Percentiles rank a stretch among this genome's conserved stretches.
phyloP scores from a whole-genome alignment of 2,329 filamentous ascomycete species.

The Aspergillus ochraceoroseus region DNA sequence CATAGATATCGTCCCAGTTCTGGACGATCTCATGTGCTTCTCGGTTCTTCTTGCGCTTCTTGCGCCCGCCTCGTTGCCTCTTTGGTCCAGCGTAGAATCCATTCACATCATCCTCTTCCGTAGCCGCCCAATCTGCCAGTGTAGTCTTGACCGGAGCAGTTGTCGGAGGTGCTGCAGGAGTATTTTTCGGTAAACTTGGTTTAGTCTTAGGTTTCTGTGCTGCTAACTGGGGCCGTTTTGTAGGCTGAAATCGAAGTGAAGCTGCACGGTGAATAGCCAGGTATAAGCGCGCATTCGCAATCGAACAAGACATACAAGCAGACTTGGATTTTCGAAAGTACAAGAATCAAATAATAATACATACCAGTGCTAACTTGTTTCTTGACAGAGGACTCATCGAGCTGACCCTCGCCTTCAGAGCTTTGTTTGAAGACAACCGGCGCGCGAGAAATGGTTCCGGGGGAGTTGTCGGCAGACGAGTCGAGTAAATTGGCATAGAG shows the following conservation, averaged over 20 bases:
- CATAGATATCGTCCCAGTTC: slow-evolving; percentile 93
- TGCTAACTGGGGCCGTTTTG: slow-evolving; percentile 67
- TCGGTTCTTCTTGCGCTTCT: slow-evolving; percentile 70
- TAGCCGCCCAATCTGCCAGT: slow-evolving; percentile 74
- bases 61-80: slow-evolving; percentile 69
- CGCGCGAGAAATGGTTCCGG: slow-evolving; percentile 67
- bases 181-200: slow-evolving; percentile 52
- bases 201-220: slow-evolving; percentile 60
- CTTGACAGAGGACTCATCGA: slow-evolving; percentile 53
- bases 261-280: too few relatives aligned
- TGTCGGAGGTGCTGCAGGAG: slow-evolving; percentile 33
- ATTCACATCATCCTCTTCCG: slow-evolving; percentile 72
- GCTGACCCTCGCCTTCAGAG: slow-evolving; percentile 46
- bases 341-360: slow-evolving; percentile 31
- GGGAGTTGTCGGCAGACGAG: slow-evolving; percentile 40
- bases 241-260: slow-evolving; percentile 82
- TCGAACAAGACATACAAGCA: slow-evolving; percentile 34
- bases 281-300: too few relatives aligned
- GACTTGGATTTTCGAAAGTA: slow-evolving; percentile 9
- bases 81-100: slow-evolving; percentile 62
- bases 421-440: slow-evolving; percentile 66
- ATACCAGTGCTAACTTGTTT: slow-evolving; percentile 63
- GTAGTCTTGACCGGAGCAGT: slow-evolving; percentile 58
- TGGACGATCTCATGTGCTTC: slow-evolving; percentile 53
- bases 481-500: slow-evolving; percentile 83